A percentile compares a stretch with the other conserved stretches of the same genome.
These are phyloP conservation scores for Populus trichocarpa DNA, from an alignment of 441 rosid species.

Conservation along the genomic window DNA sequence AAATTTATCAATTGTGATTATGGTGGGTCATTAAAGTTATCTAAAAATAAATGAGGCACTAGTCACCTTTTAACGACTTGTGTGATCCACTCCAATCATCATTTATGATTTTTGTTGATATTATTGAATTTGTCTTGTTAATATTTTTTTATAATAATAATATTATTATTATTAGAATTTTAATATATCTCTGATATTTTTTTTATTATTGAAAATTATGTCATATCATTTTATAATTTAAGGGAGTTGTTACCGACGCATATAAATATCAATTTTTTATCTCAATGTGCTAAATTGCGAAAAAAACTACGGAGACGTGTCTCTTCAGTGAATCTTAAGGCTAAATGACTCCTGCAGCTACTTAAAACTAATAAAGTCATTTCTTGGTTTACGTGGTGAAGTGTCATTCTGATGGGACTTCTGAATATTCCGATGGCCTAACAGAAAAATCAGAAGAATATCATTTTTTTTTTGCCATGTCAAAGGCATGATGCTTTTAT, in stretches of 20 bases:
- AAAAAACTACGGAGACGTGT: constrained; percentile 11
- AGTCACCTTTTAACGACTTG: fast-evolving
- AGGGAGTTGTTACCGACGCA: too few relatives aligned
- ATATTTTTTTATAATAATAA: too few relatives aligned
- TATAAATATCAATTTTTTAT: too few relatives aligned
- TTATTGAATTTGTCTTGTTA: too few relatives aligned
- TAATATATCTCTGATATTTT: too few relatives aligned
- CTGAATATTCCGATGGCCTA: constrained; percentile 30
- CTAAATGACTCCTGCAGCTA: constrained; percentile 28
- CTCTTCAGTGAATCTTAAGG: constrained; percentile 24
- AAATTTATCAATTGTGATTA: too few relatives aligned
- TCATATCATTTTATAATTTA: too few relatives aligned
- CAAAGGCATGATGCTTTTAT: not conserved
- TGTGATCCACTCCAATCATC: fast-evolving
- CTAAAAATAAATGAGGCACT: too few relatives aligned
- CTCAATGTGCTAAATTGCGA: not conserved
- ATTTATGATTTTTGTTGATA: fast-evolving
- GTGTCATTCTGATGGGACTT: not conserved
- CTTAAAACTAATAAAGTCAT: constrained; percentile 11
- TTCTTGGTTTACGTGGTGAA: constrained; percentile 14
- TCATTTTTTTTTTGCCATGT: not conserved
- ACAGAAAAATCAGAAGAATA: not conserved
- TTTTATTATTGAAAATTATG: too few relatives aligned
- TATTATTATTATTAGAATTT: not conserved
- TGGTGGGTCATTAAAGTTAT: fast-evolving